Evolutionary conservation across 2,329 filamentous ascomycete genomes (phyloP).

Genomic region (Hypoxylon sp.): DNA sequence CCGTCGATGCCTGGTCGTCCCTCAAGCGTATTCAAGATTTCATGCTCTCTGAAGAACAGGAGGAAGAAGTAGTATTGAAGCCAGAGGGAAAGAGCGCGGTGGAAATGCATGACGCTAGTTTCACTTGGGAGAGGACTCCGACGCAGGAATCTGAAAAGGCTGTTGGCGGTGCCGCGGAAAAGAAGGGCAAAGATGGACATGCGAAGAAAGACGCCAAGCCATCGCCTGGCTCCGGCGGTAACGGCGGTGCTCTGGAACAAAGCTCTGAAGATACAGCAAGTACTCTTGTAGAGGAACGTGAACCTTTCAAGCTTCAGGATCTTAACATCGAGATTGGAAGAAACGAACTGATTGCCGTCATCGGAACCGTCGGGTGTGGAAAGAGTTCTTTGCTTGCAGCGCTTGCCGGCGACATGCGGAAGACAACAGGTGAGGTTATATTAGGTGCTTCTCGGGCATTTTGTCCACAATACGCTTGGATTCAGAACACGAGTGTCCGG

Average conservation of each 20-base stretch:
- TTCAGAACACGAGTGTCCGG: slow-evolving; percentile 87
- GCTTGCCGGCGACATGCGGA: slow-evolving; percentile 92
- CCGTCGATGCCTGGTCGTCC: slow-evolving; percentile 88
- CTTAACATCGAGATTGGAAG: slow-evolving; percentile 74
- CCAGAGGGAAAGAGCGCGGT: slow-evolving; percentile 72
- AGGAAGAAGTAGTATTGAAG: slow-evolving; percentile 70
- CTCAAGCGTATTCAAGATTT: slow-evolving; percentile 88
- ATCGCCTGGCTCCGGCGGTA: slow-evolving; percentile 38
- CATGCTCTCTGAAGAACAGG: slow-evolving; percentile 82
- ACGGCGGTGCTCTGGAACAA: slow-evolving; percentile 50
- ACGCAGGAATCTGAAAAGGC: slow-evolving; percentile 59
- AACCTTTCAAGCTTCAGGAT: slow-evolving; percentile 77
- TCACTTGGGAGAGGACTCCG: slow-evolving; percentile 84
- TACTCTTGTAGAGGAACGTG: slow-evolving; percentile 64
- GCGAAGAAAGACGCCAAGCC: slow-evolving; percentile 50
- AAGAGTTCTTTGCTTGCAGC: slow-evolving; percentile 91
- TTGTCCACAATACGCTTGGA: slow-evolving; percentile 97
- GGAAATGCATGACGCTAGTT: slow-evolving; percentile 75
- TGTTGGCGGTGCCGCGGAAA: slow-evolving; percentile 58
- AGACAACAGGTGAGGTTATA: slow-evolving; percentile 75
- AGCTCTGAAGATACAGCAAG: slow-evolving; percentile 62
- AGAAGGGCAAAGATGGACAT: slow-evolving; percentile 52
- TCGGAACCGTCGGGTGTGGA: slow-evolving; percentile 86
- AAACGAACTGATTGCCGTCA: slow-evolving; percentile 84
- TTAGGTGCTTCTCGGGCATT: slow-evolving; percentile 86